Conservation (phyloP, 1,284 basidiomycete genomes). For the Sanghuangporus weigelae region DNA sequence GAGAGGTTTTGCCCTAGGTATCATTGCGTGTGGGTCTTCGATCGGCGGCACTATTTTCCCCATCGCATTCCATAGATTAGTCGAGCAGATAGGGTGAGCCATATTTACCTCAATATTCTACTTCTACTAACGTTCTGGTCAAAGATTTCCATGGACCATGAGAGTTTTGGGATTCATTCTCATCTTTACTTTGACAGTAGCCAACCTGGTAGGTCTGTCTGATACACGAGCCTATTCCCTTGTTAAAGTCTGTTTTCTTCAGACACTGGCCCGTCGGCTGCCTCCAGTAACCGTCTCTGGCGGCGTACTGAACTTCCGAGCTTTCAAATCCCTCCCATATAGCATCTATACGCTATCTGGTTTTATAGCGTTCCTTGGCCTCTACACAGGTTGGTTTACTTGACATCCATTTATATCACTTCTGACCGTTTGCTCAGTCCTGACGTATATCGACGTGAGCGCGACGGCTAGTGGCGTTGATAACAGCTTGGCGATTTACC, state of each 20-base stretch:
- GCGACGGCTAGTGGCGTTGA: slow-evolving; percentile 36
- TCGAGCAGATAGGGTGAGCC: slow-evolving; percentile 40
- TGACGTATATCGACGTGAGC: slow-evolving; percentile 45
- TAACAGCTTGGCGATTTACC: slow-evolving; percentile 43
- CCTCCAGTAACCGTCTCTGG: slow-evolving; percentile 25
- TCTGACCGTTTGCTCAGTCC: slow-evolving; percentile 26
- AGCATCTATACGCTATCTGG: slow-evolving; percentile 23
- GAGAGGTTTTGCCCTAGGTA: slow-evolving; percentile 38
- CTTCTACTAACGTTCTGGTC: not conserved
- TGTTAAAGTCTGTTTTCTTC: not conserved
- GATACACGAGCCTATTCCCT: not conserved
- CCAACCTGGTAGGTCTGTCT: slow-evolving; percentile 22
- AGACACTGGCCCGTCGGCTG: slow-evolving; percentile 25
- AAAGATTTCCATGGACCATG: slow-evolving; percentile 27
- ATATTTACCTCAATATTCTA: not conserved
- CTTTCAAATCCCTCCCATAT: slow-evolving; percentile 25
- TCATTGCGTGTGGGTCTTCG: slow-evolving; percentile 38
- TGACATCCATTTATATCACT: not conserved
- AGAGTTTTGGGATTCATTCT: slow-evolving; percentile 27
- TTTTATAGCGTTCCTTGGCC: slow-evolving; percentile 26
- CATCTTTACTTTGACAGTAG: slow-evolving; percentile 20
- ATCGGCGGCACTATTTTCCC: slow-evolving; percentile 41
- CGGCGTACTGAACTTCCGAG: slow-evolving; percentile 26
- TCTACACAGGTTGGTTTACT: slow-evolving; percentile 24
- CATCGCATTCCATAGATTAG: slow-evolving; percentile 38